phyloP scores from a whole-genome alignment of 2,329 filamentous ascomycete genomes.

The Neurospora crassa region DNA sequence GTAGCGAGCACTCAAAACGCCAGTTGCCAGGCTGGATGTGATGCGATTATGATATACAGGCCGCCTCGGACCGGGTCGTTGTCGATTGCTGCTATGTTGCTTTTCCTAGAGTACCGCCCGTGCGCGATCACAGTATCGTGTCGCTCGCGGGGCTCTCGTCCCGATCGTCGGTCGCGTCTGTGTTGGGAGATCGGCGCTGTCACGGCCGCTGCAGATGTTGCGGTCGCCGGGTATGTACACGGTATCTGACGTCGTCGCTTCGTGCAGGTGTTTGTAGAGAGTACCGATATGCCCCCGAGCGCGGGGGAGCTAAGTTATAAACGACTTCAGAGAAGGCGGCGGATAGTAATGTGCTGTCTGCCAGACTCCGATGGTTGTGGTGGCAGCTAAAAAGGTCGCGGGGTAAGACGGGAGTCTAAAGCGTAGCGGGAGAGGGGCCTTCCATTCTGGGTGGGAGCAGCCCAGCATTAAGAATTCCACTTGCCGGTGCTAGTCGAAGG shows the following conservation, averaged over 20 bases:
- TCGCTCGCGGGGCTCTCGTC: background rate
- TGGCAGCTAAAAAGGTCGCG: background rate
- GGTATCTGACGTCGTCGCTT: background rate
- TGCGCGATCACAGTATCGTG: background rate
- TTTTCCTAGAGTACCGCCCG: background rate
- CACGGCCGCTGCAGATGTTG: background rate
- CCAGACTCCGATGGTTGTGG: background rate
- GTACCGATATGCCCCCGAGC: background rate
- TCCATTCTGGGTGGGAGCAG: background rate
- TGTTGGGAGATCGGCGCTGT: background rate
- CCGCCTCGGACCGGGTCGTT: conserved; percentile 9
- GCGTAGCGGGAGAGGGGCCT: background rate
- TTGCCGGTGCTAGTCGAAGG: background rate
- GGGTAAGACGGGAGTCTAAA: background rate
- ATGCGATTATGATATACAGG: conserved; percentile 1
- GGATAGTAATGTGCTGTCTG: background rate
- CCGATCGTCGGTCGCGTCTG: conserved; percentile 1
- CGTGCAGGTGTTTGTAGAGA: background rate
- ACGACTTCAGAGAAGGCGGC: background rate
- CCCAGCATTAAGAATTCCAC: background rate
- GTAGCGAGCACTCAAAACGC: background rate
- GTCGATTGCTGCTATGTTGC: background rate
- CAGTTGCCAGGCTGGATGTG: conserved; percentile 5
- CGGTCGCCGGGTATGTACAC: background rate
- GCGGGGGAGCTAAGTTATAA: background rate